phyloP scores from a whole-genome alignment of 2,329 filamentous ascomycete species.

The Zymoseptoria pseudotritici region DNA sequence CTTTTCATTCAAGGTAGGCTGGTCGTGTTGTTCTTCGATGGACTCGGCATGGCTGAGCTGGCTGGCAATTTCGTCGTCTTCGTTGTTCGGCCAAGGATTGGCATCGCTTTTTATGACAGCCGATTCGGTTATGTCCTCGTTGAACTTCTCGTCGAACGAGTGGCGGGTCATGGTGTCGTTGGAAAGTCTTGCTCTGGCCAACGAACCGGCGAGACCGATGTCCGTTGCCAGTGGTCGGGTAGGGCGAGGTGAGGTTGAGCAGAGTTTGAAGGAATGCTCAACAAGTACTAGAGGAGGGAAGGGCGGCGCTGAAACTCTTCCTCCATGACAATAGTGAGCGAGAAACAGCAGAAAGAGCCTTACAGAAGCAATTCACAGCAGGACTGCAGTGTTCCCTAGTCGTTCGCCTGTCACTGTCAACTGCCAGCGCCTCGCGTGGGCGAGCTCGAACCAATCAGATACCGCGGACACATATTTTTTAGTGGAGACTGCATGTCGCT shows the following conservation, averaged over 20 bases:
- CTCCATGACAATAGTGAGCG: background rate
- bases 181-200: background rate
- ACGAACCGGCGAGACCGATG: background rate
- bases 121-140: background rate
- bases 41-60: background rate
- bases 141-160: background rate
- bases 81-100: constrained; percentile 14
- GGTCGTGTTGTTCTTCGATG: constrained; percentile 9
- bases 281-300: background rate
- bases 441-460: background rate
- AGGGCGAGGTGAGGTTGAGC: too few species aligned
- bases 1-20: background rate
- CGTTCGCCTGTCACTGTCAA: too few species aligned
- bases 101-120: background rate
- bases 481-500: too few species aligned
- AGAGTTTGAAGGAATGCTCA: background rate
- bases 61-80: constrained; percentile 16
- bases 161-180: background rate
- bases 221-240: too few species aligned
- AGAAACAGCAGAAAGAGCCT: background rate
- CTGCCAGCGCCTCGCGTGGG: too few species aligned
- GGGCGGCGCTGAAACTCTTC: background rate
- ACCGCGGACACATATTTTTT: background rate
- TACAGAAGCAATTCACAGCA: background rate
- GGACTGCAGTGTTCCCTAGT: background rate